Evolutionary conservation across 139 green algal genomes (phyloP), one percentile per base, ranked within the genome.

Genomic region (Desmodesmus armatus): DNA sequence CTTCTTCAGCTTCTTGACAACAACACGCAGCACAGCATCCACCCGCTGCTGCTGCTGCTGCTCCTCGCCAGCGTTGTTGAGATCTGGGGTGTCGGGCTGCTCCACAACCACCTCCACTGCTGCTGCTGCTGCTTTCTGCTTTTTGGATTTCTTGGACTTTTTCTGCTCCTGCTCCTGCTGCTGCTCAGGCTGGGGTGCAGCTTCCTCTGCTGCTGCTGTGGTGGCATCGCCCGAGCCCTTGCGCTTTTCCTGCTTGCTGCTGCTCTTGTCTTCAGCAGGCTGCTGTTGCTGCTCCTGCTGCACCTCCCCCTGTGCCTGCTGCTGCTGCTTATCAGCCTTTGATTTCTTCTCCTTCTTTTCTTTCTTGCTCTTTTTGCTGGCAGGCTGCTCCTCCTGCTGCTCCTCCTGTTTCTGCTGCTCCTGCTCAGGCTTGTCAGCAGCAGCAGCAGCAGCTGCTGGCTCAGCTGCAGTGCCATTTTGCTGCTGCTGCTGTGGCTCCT

Each of bases 1-100:
- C 47, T 70, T 63, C 67, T 84, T 92, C 53, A 88, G n/a, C 58
- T 86, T 76, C 63, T 87, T 78, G 29, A 40, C 33, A 7, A 39
- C 73, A 3, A 62, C 80, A 15, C 47, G 63, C 21, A 84, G 58
- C 82, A 87, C 25, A n/a, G 31, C n/a, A 0, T 82, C 39, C 2
- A 44, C 29, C 29, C 31, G 76, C 33, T 5, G 63, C 3, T 62
- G 53, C 3, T 69, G 13, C n/a, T 11, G 15, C n/a, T 53, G 51
- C 43, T 27, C 65, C 44, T 44, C 29, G 33, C 67, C 58, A 35
- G n/a, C 41, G 39, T 43, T 11, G 55, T 47, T 15, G 69, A 19
- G 19, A 51, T 17, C 4, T 44, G 2, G 21, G 17, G 33, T 21
- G 21, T 73, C 35, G 19, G 21, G 25, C 37, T 75, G 67, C 0